Base-by-base conservation (phyloP, 306 rosid species). In the Leucaena leucocephala region DNA sequence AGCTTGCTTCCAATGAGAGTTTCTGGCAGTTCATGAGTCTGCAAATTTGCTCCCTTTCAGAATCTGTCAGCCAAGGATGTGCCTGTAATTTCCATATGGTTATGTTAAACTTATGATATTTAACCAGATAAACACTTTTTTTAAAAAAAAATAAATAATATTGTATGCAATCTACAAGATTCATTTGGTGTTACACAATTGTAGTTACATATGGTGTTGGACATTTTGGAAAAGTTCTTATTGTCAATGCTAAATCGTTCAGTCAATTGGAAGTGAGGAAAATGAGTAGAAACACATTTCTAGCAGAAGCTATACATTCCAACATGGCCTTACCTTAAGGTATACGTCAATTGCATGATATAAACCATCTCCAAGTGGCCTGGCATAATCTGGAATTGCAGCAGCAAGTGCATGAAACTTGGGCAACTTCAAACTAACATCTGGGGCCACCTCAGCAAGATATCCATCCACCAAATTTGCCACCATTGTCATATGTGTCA, bases 291-390 rank as follows among this genome's bases (percentile, higher is more conserved):
- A 71, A 54, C 65, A 38, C 45, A 48, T 67, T 76, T 70, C 55
- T 50, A 17, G 40, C 66, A 57, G 43, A 45, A 34, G 62, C 49
- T 44, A 76, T 22, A 75, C 40, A 68, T 72, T 27, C 71, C 19
- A 68, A 35, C 21, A 49, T 76, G 16, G 81, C 67, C 82, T 83
- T 86, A 93, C 98, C 94, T 91, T 91, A 42, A 93, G 93, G 87
- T 84, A 93, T 19, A 93, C 93, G 84, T 93, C 95, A 62, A 93
- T 87, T 48, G 94, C 97, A 81, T 90, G 96, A 84, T 93, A 93
- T 63, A 93, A 78, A 62, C 87, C 93, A 85, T 93, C 98, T 78
- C 89, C 92, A 13, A 88, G 66, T 10, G 93, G 89, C 84, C 98
- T 91, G 54, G 92, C 97, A 87, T 84, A 91, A 70, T 90, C 92